These are phyloP conservation scores for Ottelia alismoides DNA, from an alignment of 106 monocot genomes.

Conservation along the genomic window DNA sequence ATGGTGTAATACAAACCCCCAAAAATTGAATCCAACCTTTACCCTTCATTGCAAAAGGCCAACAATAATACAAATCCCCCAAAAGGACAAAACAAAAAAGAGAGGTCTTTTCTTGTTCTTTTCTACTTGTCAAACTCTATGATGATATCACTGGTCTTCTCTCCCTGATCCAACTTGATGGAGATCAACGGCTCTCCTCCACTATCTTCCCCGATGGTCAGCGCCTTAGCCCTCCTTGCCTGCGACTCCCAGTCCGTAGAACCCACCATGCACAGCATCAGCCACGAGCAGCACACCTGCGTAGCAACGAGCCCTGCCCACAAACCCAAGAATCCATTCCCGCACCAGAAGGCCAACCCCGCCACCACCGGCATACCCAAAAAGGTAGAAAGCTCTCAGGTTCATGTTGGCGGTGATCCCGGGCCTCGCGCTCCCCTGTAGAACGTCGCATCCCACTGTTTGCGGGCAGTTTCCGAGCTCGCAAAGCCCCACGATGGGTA, in stretches of 20 bases:
- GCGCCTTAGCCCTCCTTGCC: constrained; percentile 4
- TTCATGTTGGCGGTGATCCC: constrained; percentile 9
- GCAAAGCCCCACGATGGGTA: constrained; percentile 11
- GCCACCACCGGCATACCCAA: constrained; percentile 7
- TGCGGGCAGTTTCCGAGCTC: constrained; percentile 15
- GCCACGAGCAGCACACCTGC: constrained; percentile 8
- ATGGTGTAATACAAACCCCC: too few species aligned
- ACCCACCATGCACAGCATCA: constrained; percentile 6
- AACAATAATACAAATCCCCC: too few species aligned
- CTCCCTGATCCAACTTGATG: too few species aligned
- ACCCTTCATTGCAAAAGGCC: too few species aligned
- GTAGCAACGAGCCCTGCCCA: constrained; percentile 8
- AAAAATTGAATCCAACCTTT: too few species aligned
- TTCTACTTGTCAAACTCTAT: too few species aligned
- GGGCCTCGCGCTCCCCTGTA: constrained; percentile 11
- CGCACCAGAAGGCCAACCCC: constrained; percentile 7
- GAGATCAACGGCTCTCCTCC: too few species aligned
- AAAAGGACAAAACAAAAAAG: too few species aligned
- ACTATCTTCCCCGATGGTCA: too few species aligned
- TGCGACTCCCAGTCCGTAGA: constrained; percentile 7
- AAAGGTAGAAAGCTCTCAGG: constrained; percentile 10
- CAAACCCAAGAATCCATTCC: constrained; percentile 4
- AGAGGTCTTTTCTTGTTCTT: too few species aligned
- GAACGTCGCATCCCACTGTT: constrained; percentile 14
- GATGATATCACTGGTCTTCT: too few species aligned